Percentiles rank a stretch among this genome's conserved stretches.
Evolutionary conservation across 148 eudicot genomes (phyloP).

Genomic region (Cornus florida): DNA sequence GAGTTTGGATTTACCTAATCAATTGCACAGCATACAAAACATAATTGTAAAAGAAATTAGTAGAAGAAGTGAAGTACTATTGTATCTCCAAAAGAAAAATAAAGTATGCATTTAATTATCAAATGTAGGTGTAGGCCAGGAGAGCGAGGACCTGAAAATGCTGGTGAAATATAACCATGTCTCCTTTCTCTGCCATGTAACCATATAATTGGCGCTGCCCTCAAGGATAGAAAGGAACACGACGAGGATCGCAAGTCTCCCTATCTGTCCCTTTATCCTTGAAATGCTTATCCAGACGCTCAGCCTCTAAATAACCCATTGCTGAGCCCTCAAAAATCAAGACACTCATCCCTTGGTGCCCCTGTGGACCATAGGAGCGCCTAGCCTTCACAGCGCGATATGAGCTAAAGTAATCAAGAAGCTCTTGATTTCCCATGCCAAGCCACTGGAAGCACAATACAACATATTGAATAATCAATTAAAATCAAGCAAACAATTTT

Average conservation of each 20-base stretch:
- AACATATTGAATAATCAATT: not conserved
- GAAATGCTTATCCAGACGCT: constrained; percentile 60
- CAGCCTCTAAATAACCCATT: constrained; percentile 68
- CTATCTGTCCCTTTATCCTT: constrained; percentile 50
- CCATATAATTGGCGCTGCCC: constrained; percentile 76
- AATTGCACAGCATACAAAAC: no score
- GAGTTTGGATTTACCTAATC: no score
- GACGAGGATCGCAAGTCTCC: constrained; percentile 49
- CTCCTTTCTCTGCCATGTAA: constrained; percentile 61
- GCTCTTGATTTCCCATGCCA: constrained; percentile 90
- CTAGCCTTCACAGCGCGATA: constrained; percentile 56
- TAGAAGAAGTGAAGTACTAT: not conserved
- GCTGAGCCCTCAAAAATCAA: constrained; percentile 68
- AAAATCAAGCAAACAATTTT: not conserved
- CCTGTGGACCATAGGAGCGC: constrained; percentile 82
- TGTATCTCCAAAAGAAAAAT: not conserved
- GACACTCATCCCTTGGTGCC: constrained; percentile 72
- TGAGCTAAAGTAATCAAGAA: constrained; percentile 51
- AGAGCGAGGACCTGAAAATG: constrained; percentile 46
- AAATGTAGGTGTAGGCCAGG: not conserved
- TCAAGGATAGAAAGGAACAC: constrained; percentile 41
- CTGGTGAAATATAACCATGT: constrained; percentile 58
- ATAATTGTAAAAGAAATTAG: no score
- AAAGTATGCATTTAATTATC: not conserved
- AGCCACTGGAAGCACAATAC: constrained; percentile 46